Base-by-base conservation (phyloP, 176 grass and related monocot genomes). In the Themeda triandra region DNA sequence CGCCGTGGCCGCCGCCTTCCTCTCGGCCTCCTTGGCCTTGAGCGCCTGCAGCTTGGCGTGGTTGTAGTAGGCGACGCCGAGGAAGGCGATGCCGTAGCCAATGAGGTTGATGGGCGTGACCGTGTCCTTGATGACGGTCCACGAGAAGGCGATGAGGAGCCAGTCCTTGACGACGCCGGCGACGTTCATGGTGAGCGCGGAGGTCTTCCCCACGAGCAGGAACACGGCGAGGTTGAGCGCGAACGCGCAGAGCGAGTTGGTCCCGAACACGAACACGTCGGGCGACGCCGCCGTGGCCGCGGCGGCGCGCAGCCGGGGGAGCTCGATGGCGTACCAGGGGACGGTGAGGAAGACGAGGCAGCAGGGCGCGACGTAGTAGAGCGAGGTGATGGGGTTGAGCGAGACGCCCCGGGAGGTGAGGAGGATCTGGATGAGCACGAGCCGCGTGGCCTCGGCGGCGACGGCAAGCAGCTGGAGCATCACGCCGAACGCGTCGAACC, bases 171-270 rank as follows among this genome's bases (percentile, higher is more conserved):
- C 90, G 42, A 97, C 94, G 6, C 94, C 94, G 6, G 92, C 92
- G 10, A 97, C 92, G 56, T 97, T 94, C 94, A 97, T 97, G 8
- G 94, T 97, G 63, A 97, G 90, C 66, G 94, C 94, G 31, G 94
- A 94, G 29, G 94, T 97, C 85, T 97, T 97, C 13, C 94, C 94
- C 29, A 97, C 94, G 1, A 97, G 94, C 76, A 97, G 69, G 84
- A 94, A 94, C 42, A 94, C 94, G 3, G 92, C 94, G 36, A 97
- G 90, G 79, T 97, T 97, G 5, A 97, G 90, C 83, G 90, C 92
- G 84, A 97, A 97, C 2, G 94, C 92, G 71, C 90, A 94, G 21
- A 94, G 32, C 45, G 92, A 97, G 84, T 97, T 97, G 28, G 92
- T 92, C 41, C 88, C 80, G 78, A 94, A 97, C 45, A 97, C 82